These are phyloP conservation scores for Thermomucor indicae-seudaticae DNA, from an alignment of 371 early-diverging fungal species.

Conservation along the genomic window DNA sequence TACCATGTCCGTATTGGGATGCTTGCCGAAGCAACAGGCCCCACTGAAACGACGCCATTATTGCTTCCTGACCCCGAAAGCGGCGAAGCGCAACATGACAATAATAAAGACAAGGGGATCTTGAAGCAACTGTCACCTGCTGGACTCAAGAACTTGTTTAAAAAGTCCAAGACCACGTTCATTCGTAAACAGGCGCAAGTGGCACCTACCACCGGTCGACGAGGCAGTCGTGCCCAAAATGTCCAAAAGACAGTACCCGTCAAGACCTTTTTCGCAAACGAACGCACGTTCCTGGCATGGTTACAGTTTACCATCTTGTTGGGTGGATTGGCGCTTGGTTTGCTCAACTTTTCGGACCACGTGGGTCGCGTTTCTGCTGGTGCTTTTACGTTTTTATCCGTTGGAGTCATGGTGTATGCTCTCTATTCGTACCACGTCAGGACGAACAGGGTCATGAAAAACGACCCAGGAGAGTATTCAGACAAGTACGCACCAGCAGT, in stretches of 20 bases:
- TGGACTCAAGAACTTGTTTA: constrained; percentile 18
- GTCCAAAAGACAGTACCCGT: constrained; percentile 45
- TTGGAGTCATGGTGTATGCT: constrained; percentile 81
- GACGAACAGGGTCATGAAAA: constrained; percentile 57
- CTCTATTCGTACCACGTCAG: constrained; percentile 85
- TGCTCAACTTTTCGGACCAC: constrained; percentile 74
- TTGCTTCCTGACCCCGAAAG: background rate
- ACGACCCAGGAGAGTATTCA: constrained; percentile 59
- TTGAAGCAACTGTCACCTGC: constrained; percentile 20
- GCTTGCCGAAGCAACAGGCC: constrained; percentile 12
- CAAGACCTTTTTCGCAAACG: constrained; percentile 97
- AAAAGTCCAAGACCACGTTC: constrained; percentile 15
- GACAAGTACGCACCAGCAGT: constrained; percentile 71
- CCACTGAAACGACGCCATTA: constrained; percentile 17
- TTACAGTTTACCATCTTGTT: constrained; percentile 63
- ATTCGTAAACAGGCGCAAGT: background rate
- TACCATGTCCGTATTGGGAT: constrained; percentile 33
- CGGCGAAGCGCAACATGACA: background rate
- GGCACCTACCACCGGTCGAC: background rate
- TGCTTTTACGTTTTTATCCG: constrained; percentile 62
- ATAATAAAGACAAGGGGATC: background rate
- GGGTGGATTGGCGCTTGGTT: constrained; percentile 66
- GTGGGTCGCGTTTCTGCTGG: constrained; percentile 63
- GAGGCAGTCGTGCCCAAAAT: constrained; percentile 9
- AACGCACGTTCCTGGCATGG: constrained; percentile 92